These are phyloP conservation scores for Ichthyophthirius multifiliis DNA, from an alignment of 169 alveolate genomes.

Conservation along the genomic window DNA sequence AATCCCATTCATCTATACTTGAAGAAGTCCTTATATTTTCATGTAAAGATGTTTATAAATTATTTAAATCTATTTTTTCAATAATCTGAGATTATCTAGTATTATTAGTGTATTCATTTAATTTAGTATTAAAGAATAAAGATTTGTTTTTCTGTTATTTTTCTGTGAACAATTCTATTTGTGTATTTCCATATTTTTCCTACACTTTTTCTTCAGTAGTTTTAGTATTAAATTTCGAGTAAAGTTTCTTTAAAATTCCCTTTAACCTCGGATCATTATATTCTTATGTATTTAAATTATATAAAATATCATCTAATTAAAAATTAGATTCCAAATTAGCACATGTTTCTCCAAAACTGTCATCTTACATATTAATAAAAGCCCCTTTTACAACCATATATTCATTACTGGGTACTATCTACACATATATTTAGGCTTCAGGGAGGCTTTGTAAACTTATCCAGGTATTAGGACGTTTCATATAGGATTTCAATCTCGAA, in stretches of 20 bases:
- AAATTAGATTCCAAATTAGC: background rate
- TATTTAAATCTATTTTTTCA: no score
- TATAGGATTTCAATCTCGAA: background rate
- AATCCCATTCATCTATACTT: conserved; percentile 20
- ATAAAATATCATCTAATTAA: background rate
- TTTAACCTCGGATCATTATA: background rate
- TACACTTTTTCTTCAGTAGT: background rate
- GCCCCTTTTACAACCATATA: background rate
- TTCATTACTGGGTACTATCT: background rate
- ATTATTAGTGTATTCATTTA: no score
- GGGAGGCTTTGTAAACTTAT: background rate
- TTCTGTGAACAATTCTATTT: background rate
- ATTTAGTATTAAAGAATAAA: no score
- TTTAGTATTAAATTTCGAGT: background rate
- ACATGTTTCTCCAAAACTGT: background rate
- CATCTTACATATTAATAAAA: background rate
- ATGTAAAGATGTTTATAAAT: no score
- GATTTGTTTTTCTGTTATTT: background rate
- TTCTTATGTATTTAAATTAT: background rate
- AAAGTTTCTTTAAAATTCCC: background rate
- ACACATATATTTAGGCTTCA: background rate
- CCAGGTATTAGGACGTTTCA: background rate
- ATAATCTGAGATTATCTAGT: no score
- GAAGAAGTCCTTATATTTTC: no score
- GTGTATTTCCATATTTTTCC: background rate